Base-by-base conservation (phyloP, 306 rosid species). In the Vigna angularis region DNA sequence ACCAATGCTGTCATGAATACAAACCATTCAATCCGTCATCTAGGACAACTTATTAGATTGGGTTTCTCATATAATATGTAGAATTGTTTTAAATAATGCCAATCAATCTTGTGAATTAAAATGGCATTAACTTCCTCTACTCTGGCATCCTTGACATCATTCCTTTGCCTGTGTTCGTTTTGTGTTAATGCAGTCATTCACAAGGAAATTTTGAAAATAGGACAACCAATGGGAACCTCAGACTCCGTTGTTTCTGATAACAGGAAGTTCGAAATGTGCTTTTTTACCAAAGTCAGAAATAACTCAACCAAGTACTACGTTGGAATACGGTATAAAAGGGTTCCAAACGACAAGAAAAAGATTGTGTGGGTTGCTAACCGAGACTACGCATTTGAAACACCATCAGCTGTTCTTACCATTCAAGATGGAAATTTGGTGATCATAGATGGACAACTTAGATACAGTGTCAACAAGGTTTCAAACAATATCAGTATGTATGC, bases 301-400 rank as follows among this genome's bases (percentile, higher is more conserved):
- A 61, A 71, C 47, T 22, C 82, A 3, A 77, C 66, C 50, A 55
- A 47, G 50, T 82, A 76, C 64, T 82, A 82, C 11, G 66, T 44
- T 2, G 82, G 82, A 3, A 64, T 77, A 18, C 1, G 71, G 79
- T 32, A 16, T 14, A 71, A 20, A 53, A 64, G 53, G 18, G 61
- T 55, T 53, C 42, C 50, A 22, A 22, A 34, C 0, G 49, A 71
- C 64, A 57, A 57, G 1, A 53, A 9, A 28, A 70, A 64, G 3
- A 5, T 76, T 63, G 75, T 70, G 10, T 82, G 82, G 85, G 79
- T 76, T 63, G 85, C 74, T 8, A 45, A 65, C 1, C 64, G 82
- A 45, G 22, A 55, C 13, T 15, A 7, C 3, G 18, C 75, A 15
- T 2, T 36, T 2, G 4, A 20, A 20, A 34, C 51, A 3, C 45